Evolutionary conservation across 495 filamentous ascomycete genomes (phyloP).

Genomic region (Penicillium canariense): DNA sequence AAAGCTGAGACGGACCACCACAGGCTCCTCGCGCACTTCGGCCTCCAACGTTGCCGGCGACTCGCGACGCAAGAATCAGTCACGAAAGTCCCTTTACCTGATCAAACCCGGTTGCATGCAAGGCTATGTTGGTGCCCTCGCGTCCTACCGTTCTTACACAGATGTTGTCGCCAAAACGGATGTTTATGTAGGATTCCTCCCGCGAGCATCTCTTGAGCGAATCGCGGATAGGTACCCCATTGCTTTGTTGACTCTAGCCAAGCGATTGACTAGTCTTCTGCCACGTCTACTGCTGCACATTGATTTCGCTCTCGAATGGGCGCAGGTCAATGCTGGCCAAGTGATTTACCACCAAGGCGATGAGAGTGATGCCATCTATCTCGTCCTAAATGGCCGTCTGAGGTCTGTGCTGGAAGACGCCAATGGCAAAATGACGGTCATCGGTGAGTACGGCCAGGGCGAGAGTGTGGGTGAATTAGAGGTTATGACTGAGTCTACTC

Average conservation of each 20-base stretch:
- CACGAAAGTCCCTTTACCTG: constrained; percentile 75
- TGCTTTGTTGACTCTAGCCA: constrained; percentile 91
- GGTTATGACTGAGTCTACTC: constrained; percentile 89
- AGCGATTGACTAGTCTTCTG: constrained; percentile 82
- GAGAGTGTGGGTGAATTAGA: constrained; percentile 97
- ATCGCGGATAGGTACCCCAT: constrained; percentile 92
- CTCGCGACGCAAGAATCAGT: constrained; percentile 48
- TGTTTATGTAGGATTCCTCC: constrained; percentile 96
- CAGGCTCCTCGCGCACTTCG: constrained; percentile 43
- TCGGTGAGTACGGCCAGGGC: constrained; percentile 92
- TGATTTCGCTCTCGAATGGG: constrained; percentile 97
- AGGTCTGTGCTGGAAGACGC: constrained; percentile 74
- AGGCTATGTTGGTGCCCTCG: constrained; percentile 89
- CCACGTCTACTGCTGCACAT: constrained; percentile 94
- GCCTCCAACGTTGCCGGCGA: constrained; percentile 33
- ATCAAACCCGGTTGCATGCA: constrained; percentile 95
- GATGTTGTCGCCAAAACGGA: constrained; percentile 97
- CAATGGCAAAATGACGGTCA: constrained; percentile 80
- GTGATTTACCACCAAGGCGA: constrained; percentile 92
- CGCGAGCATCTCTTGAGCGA: constrained; percentile 78
- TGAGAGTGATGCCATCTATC: constrained; percentile 97
- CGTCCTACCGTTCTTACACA: constrained; percentile 92
- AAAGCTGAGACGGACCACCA: constrained; percentile 48
- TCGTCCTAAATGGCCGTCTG: constrained; percentile 90
- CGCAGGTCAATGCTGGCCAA: constrained; percentile 91